A percentile compares a stretch with the other conserved stretches of the same genome.
Evolutionary conservation across 805 yeast genomes (phyloP).

Genomic region (Pichia nakasei): DNA sequence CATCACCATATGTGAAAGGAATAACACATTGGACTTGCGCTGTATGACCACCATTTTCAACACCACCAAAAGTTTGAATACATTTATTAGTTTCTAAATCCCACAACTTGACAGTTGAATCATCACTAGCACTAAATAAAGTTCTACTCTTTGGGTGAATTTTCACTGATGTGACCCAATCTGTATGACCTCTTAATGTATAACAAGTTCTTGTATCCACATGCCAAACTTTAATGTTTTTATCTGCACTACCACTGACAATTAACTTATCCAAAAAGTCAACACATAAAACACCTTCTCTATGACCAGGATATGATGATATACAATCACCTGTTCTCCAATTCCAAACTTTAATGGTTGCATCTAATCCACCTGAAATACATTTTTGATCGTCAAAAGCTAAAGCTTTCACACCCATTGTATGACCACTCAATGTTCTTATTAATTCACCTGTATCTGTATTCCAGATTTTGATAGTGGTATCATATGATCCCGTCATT

Average conservation of each 20-base stretch:
- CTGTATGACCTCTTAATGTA: conserved; percentile 87
- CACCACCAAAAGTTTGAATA: conserved; percentile 68
- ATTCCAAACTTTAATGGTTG: conserved; percentile 92
- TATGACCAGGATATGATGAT: conserved; percentile 89
- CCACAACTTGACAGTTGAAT: conserved; percentile 92
- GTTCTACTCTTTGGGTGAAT: conserved; percentile 73
- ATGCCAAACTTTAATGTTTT: conserved; percentile 92
- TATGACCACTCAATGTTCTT: conserved; percentile 79
- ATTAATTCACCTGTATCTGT: conserved; percentile 68
- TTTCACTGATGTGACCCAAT: conserved; percentile 86
- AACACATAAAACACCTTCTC: conserved; percentile 74
- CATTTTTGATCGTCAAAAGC: conserved; percentile 84
- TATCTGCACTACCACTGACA: conserved; percentile 90
- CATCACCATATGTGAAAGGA: conserved; percentile 68
- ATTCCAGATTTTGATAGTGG: conserved; percentile 90
- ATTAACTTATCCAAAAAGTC: conserved; percentile 75
- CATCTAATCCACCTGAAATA: conserved; percentile 87
- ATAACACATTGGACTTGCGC: conserved; percentile 92
- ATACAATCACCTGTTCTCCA: conserved; percentile 90
- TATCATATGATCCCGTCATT: conserved; percentile 89
- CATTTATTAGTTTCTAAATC: conserved; percentile 75
- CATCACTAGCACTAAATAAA: conserved; percentile 83
- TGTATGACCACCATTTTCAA: conserved; percentile 71
- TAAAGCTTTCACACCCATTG: conserved; percentile 75
- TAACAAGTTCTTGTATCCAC: conserved; percentile 88